Evolutionary conservation across 305 asterid species (phyloP).

Genomic region (Rubia balearica): DNA sequence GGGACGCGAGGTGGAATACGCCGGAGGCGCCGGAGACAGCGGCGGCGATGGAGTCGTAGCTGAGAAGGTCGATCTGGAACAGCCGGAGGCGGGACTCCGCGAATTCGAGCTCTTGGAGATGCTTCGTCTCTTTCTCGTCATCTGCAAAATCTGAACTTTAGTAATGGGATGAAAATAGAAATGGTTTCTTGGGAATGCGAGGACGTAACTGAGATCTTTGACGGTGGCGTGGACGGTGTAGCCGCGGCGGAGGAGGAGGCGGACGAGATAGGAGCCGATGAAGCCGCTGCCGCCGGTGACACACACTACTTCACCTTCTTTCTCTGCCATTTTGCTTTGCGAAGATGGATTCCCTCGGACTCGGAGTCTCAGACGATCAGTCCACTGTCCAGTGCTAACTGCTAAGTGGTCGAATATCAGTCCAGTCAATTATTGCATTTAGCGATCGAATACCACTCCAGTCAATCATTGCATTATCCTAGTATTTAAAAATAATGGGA

Average conservation of each 20-base stretch:
- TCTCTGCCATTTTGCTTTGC: constrained; percentile 25
- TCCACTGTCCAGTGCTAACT: background rate
- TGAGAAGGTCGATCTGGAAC: constrained; percentile 66
- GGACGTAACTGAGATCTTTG: constrained; percentile 42
- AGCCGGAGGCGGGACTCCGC: constrained; percentile 66
- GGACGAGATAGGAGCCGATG: constrained; percentile 70
- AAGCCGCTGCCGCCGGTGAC: constrained; percentile 91
- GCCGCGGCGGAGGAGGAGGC: constrained; percentile 72
- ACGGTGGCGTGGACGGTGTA: constrained; percentile 88
- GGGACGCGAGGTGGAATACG: constrained; percentile 82
- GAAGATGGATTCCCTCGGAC: background rate
- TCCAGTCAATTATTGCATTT: no score
- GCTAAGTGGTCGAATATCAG: no score
- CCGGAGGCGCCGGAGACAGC: constrained; percentile 64
- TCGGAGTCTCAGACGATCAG: background rate
- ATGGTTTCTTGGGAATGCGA: background rate
- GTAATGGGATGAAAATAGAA: background rate
- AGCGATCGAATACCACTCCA: no score
- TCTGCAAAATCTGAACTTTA: constrained; percentile 23
- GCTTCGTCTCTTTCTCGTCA: constrained; percentile 74
- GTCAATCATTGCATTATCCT: no score
- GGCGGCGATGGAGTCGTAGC: constrained; percentile 51
- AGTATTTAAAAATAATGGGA: no score
- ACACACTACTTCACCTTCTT: constrained; percentile 52
- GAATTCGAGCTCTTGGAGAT: constrained; percentile 60